Base-by-base conservation (phyloP, 306 rosid genomes). In the Rosa chinensis region DNA sequence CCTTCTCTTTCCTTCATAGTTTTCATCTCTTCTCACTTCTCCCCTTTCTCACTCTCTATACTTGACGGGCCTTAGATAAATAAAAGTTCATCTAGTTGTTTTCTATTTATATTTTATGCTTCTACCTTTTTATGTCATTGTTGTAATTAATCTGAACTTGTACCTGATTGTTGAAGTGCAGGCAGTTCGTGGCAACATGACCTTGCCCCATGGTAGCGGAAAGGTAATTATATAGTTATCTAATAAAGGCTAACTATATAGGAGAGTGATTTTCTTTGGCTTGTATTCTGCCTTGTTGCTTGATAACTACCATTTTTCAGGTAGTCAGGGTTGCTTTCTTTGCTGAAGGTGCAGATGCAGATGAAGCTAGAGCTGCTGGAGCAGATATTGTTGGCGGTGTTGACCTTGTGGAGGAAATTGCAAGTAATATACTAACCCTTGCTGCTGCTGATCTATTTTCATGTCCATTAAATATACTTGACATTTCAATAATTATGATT, bases 331-430 rank as follows among this genome's bases (percentile, higher is more conserved):
- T 95, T 81, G 99, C 98, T 77, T 94, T 91, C 86, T 95, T 95
- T 93, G 99, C 99, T 83, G 93, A 95, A 88, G 99, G 98, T 71
- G 83, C 90, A 56, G 98, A 93, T 59, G 99, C 99, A 55, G 98
- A 95, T 63, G 99, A 95, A 87, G 99, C 99, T 61, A 91, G 92
- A 89, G 98, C 93, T 75, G 97, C 97, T 40, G 99, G 98, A 81
- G 99, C 98, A 20, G 97, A 95, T 89, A 90, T 95, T 79, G 99
- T 95, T 76, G 99, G 99, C n/a, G 99, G 98, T 42, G 82, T 85
- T 80, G 99, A 95, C 77, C 99, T 95, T 63, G 88, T 95, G 32
- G 93, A 88, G 85, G 94, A 95, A 86, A 87, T 95, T 90, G 98
- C 96, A 42, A 89, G 99, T 95, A 94, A 85, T 72, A 86, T 84